Evolutionary conservation across 139 green algal species (phyloP).

Genomic region (Choricystis sp.): DNA sequence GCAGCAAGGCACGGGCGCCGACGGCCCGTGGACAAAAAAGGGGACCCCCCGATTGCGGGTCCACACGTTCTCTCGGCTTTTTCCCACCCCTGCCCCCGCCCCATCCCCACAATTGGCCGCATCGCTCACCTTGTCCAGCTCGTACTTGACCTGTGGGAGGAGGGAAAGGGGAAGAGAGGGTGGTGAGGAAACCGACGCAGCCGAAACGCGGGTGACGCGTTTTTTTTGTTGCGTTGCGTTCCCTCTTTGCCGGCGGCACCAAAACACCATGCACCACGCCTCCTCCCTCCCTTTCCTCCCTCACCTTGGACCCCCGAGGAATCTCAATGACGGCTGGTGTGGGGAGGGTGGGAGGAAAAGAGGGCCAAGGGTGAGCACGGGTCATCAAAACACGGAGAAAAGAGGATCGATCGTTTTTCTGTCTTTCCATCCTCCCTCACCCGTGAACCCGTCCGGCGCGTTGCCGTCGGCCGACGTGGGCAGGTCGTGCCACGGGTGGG

Average conservation of each 20-base stretch:
- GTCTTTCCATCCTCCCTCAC: conserved; percentile 1
- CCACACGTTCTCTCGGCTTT: too few relatives aligned
- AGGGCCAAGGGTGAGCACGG: neutral
- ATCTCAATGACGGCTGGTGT: conserved; percentile 72
- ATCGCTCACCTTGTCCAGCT: conserved; percentile 77
- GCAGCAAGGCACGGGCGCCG: too few relatives aligned
- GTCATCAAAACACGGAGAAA: neutral
- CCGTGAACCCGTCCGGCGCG: conserved; percentile 49
- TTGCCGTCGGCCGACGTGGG: conserved; percentile 52
- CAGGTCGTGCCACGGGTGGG: conserved; percentile 70
- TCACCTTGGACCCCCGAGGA: conserved; percentile 64
- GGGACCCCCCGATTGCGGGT: too few relatives aligned
- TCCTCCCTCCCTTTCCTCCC: too few relatives aligned
- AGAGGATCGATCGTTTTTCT: neutral
- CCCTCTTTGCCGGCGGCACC: too few relatives aligned
- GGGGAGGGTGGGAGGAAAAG: neutral
- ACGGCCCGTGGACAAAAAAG: too few relatives aligned
- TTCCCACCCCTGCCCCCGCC: neutral
- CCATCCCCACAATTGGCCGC: neutral
- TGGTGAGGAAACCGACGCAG: too few relatives aligned
- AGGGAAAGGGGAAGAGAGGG: too few relatives aligned
- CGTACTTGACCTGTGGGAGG: conserved; percentile 95
- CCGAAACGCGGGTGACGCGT: too few relatives aligned
- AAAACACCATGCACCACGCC: too few relatives aligned
- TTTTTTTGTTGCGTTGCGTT: too few relatives aligned